Percentiles rank a stretch among this genome's conserved stretches.
These are phyloP conservation scores for Discostella stelligera DNA, from an alignment of 352 stramenopile genomes.

Conservation along the genomic window DNA sequence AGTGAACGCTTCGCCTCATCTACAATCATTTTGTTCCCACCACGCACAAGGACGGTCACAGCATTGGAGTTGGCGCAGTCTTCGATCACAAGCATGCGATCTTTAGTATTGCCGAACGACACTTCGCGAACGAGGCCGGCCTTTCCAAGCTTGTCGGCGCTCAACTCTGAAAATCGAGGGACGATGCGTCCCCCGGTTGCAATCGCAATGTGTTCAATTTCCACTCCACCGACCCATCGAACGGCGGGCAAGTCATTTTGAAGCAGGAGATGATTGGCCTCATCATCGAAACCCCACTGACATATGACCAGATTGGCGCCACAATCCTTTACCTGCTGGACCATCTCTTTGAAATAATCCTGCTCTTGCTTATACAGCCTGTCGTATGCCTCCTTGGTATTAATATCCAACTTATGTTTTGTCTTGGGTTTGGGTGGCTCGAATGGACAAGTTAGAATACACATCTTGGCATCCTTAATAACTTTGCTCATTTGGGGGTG, in stretches of 20 bases:
- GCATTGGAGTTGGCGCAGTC: conserved; percentile 96
- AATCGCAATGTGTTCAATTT: conserved; percentile 99
- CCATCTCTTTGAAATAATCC: conserved; percentile 99
- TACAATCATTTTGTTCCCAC: conserved; percentile 99
- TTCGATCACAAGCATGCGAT: conserved; percentile 97
- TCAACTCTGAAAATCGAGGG: conserved; percentile 96
- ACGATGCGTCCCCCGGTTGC: conserved; percentile 98
- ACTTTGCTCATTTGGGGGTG: conserved; percentile 98
- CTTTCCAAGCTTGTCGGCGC: conserved; percentile 93
- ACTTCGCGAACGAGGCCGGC: conserved; percentile 94
- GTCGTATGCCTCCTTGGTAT: conserved; percentile 95
- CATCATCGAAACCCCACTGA: conserved; percentile 99
- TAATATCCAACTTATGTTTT: conserved; percentile 99
- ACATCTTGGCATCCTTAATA: conserved; percentile 96
- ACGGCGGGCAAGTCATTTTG: conserved; percentile 97
- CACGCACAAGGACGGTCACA: conserved; percentile 97
- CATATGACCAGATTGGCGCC: conserved; percentile 98
- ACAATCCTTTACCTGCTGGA: conserved; percentile 98
- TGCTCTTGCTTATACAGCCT: conserved; percentile 96
- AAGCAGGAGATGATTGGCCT: conserved; percentile 98
- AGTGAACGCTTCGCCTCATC: conserved; percentile 98
- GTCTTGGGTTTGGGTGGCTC: conserved; percentile 99
- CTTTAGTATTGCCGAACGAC: conserved; percentile 90
- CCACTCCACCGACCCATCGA: conserved; percentile 98
- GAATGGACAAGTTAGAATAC: conserved; percentile 98